Base-by-base conservation (phyloP, 257 asterid species). In the Sherardia arvensis region DNA sequence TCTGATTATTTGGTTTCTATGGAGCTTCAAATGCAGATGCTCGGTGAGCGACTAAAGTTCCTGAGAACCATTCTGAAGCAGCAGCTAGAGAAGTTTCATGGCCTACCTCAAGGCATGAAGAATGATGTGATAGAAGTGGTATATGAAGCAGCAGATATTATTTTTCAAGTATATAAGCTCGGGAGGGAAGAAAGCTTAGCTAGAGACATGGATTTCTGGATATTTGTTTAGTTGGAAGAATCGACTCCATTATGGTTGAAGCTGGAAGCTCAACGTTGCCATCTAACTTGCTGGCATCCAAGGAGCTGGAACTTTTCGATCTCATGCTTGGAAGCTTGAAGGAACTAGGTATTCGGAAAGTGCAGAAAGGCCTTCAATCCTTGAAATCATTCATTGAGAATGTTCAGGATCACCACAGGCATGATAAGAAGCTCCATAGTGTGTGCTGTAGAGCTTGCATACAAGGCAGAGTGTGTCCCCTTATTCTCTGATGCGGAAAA, bases 1-100 rank as follows among this genome's bases (percentile, higher is more conserved):
- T 4, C 26, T 8, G 18, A 17, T 30, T n/a, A 7, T 58, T 8
- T 28, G 45, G 45, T 58, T 58, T 29, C 45, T 17, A 7, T 58
- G 63, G 26, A 30, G 63, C 45, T 29, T 58, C 63, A 58, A 58
- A 29, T 58, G 63, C 43, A 29, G 43, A 58, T 28, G 15, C 63
- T 58, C 14, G 40, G 21, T 17, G 43, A 28, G 63, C 45, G 45
- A 18, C 63, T 58, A n/a, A 58, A 32, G 15, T 58, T 58, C 47
- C 3, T 58, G 45, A 29, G 45, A 58, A 58, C 63, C 63, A 29
- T 58, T 58, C 63, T 58, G 26, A 58, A n/a, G 45, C 26, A 58
- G 11, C 38, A 58, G 38, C 43, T 15, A 30, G 45, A 28, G 23
- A 30, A 58, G 12, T 29, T 29, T 18, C 20, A 3, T 54, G 32